phyloP scores from a whole-genome alignment of 768 basidiomycete species.

The Paxillus rubicundulus region DNA sequence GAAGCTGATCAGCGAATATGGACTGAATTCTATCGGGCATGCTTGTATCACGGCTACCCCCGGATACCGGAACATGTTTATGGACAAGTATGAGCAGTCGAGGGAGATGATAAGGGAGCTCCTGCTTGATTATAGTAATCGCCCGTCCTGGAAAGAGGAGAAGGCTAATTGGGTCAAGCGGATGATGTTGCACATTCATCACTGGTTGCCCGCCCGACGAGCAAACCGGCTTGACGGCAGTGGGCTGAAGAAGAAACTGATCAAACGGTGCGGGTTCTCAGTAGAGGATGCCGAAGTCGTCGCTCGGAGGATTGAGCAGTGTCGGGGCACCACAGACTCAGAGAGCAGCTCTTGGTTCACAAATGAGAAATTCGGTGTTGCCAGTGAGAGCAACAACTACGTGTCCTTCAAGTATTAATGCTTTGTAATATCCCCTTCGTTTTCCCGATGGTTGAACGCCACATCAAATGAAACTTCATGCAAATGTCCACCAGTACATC shows the following conservation, averaged over 20 bases:
- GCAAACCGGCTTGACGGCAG: slow-evolving; percentile 8
- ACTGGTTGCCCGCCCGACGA: slow-evolving; percentile 20
- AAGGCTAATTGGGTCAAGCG: slow-evolving; percentile 26
- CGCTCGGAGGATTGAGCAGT: slow-evolving; percentile 18
- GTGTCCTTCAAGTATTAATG: not conserved
- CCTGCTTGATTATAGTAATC: slow-evolving; percentile 16
- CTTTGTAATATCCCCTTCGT: too few relatives aligned
- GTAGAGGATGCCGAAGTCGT: slow-evolving; percentile 17
- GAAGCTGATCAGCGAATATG: slow-evolving; percentile 27
- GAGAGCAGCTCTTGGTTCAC: slow-evolving; percentile 15
- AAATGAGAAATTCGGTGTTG: slow-evolving; percentile 13
- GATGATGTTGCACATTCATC: slow-evolving; percentile 23
- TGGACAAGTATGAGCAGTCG: slow-evolving; percentile 35
- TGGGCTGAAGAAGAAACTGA: slow-evolving; percentile 20
- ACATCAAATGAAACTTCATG: too few relatives aligned
- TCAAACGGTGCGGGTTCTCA: slow-evolving; percentile 23
- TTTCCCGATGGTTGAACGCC: too few relatives aligned
- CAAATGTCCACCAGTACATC: too few relatives aligned
- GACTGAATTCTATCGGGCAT: slow-evolving; percentile 35
- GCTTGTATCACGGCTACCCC: slow-evolving; percentile 40
- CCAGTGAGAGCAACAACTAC: slow-evolving; percentile 4
- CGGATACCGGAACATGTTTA: slow-evolving; percentile 17
- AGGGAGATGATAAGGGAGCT: slow-evolving; percentile 20
- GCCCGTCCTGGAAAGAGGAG: slow-evolving; percentile 22
- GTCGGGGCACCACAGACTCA: not conserved